A percentile compares a stretch with the other conserved stretches of the same genome.
Evolutionary conservation across 192 early-diverging fungal genomes (phyloP).

Genomic region (Coemansia sp.): DNA sequence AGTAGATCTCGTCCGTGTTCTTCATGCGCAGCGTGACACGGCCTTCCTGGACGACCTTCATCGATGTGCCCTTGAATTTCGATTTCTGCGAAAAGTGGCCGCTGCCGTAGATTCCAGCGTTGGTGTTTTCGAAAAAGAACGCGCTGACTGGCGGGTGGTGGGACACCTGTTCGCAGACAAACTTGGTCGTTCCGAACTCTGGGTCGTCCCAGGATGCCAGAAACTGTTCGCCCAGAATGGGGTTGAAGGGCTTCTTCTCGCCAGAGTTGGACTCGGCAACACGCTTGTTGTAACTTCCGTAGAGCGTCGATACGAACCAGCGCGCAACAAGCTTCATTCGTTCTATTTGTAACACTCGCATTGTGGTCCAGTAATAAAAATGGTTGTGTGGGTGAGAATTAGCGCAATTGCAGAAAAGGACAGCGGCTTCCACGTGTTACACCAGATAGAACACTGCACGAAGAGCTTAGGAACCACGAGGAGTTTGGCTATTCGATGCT

Average conservation of each 20-base stretch:
- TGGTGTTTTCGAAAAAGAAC: constrained; percentile 62
- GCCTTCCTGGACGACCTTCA: constrained; percentile 76
- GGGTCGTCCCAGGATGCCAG: constrained; percentile 61
- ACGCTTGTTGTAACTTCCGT: constrained; percentile 73
- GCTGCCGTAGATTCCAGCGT: constrained; percentile 59
- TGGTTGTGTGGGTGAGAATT: not conserved
- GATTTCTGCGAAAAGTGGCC: constrained; percentile 65
- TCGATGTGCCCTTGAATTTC: constrained; percentile 71
- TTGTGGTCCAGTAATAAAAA: not conserved
- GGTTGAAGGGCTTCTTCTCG: constrained; percentile 78
- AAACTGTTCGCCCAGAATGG: constrained; percentile 69
- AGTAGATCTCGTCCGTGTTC: constrained; percentile 63
- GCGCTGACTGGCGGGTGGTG: constrained; percentile 75
- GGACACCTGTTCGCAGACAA: constrained; percentile 68
- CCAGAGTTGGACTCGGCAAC: constrained; percentile 63
- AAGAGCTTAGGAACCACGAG: not conserved
- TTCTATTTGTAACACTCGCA: constrained; percentile 28
- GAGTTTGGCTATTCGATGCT: not conserved
- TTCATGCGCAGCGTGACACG: constrained; percentile 66
- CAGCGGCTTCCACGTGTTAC: not conserved
- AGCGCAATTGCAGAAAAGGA: not conserved
- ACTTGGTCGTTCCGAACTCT: constrained; percentile 52
- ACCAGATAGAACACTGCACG: not conserved
- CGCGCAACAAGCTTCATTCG: constrained; percentile 66
- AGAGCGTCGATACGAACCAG: constrained; percentile 80